A percentile compares a stretch with the other conserved stretches of the same genome.
phyloP scores from a whole-genome alignment of 139 green algal genomes.

The Chlamydomonas urium region DNA sequence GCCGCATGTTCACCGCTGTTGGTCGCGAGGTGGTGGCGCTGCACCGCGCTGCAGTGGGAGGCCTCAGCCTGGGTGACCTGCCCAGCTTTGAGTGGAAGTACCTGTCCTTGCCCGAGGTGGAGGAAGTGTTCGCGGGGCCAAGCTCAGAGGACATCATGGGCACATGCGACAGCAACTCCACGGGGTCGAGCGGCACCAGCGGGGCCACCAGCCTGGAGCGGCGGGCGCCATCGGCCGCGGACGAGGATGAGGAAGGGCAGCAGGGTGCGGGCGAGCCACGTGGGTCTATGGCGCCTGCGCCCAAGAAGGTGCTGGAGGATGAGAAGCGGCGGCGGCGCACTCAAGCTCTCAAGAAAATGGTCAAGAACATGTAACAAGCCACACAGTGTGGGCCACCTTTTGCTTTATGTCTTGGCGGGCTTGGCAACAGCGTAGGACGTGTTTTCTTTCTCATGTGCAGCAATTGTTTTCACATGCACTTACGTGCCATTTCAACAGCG shows the following conservation, averaged over 20 bases:
- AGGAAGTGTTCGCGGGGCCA: constrained; percentile 6
- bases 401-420: no score
- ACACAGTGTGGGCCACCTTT: no score
- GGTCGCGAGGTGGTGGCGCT: constrained; percentile 45
- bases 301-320: not conserved
- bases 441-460: no score
- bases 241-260: not conserved
- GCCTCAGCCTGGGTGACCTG: constrained; percentile 34
- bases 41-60: constrained; percentile 35
- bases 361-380: no score
- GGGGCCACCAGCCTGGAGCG: no score
- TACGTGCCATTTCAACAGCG: no score
- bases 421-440: no score
- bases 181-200: no score
- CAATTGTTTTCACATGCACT: no score
- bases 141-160: not conserved
- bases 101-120: not conserved
- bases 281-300: not conserved
- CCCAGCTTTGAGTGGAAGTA: constrained; percentile 30
- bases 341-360: not conserved
- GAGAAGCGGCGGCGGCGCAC: not conserved
- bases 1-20: constrained; percentile 51
- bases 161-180: not conserved
- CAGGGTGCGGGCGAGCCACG: not conserved
- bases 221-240: not conserved